These are phyloP conservation scores for Vigna unguiculata DNA, from an alignment of 306 rosid species.

Conservation along the genomic window DNA sequence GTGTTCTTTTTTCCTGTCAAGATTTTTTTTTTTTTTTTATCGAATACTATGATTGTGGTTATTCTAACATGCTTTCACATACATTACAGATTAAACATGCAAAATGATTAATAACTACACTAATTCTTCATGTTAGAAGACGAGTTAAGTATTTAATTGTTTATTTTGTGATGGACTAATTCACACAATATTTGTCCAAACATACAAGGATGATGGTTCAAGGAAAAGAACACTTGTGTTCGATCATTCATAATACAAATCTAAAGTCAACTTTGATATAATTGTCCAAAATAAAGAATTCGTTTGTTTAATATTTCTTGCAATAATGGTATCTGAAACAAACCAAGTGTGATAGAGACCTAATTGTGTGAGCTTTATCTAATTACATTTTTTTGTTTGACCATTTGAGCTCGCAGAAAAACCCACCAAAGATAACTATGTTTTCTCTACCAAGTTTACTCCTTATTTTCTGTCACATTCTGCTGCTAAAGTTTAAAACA, in stretches of 20 bases:
- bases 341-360: slow-evolving; percentile 11
- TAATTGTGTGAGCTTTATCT: slow-evolving; percentile 1
- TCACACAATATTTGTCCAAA: not conserved
- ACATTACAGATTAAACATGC: no score
- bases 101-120: no score
- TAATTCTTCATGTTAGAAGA: no score
- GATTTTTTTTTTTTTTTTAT: no score
- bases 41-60: no score
- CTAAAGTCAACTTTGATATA: slow-evolving; percentile 37
- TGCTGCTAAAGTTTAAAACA: not conserved
- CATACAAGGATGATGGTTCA: not conserved
- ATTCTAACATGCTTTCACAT: no score
- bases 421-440: not conserved
- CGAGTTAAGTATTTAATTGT: not conserved
- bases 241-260: slow-evolving; percentile 6
- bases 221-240: not conserved
- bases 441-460: not conserved
- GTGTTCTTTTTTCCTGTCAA: no score
- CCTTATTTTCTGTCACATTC: not conserved
- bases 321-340: slow-evolving; percentile 14
- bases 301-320: slow-evolving; percentile 35
- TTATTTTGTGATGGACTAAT: slow-evolving; percentile 10
- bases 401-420: not conserved
- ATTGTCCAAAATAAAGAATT: slow-evolving; percentile 15
- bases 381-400: slow-evolving; percentile 17